Base-by-base conservation (phyloP, 345 rosid species). In the Anastatica hierochuntica region DNA sequence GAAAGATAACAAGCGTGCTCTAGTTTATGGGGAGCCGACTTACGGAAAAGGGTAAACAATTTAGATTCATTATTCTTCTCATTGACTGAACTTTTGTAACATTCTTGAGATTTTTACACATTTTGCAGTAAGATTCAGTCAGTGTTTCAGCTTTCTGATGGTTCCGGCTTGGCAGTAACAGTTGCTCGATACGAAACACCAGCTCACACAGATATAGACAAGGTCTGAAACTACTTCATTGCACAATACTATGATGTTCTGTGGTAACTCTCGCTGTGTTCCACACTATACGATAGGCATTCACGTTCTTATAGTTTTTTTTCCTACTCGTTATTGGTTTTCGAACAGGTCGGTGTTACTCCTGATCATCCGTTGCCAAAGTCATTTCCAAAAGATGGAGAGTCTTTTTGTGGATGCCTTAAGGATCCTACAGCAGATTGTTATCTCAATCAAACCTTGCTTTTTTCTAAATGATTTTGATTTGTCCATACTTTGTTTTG, bases 141-240 rank as follows among this genome's bases (percentile, higher is more conserved):
- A 2, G 96, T 92, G 20, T 85, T 92, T 61, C 74, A 78, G 76
- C 77, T 88, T n/a, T 88, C 98, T 2, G 98, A 92, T 64, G 98
- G 95, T 65, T 88, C 94, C 0, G 98, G 98, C 26, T 67, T 88
- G 65, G 98, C 83, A 13, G 95, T 92, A 49, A 92, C 96, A 12
- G 86, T 84, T 43, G 98, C 96, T 58, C 84, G 94, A 10, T 92
- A 92, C 12, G 84, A 92, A 79, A 92, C 98, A 31, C 98, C 98
- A 14, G 90, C 88, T 7, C 96, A 92, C 51, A 79, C 77, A 0
- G 82, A 83, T 61, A 88, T 88, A 40, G 88, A 92, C 72, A 88
- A 85, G 86, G 98, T 90, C 27, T 49, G 35, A 43, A 36, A 14
- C 58, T 52, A 19, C 37, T 50, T 33, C n/a, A n/a, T 31, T 14